phyloP scores from a whole-genome alignment of 805 yeast species.

The Ogataea kodamae region DNA sequence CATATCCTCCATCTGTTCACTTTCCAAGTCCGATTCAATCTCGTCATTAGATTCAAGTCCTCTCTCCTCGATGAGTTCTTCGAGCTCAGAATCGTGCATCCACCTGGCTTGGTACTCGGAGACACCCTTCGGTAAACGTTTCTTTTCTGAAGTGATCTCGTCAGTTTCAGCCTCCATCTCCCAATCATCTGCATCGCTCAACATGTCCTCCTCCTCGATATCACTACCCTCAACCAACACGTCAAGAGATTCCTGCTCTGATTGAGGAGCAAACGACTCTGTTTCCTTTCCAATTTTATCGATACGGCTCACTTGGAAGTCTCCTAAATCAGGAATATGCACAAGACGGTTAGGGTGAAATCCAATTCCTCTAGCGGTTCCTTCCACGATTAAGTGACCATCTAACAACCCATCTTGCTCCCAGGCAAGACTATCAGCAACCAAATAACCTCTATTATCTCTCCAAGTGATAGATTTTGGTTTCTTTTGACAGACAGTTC shows the following conservation, averaged over 20 bases:
- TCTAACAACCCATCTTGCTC: conserved; percentile 30
- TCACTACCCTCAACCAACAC: conserved; percentile 53
- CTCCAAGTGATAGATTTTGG: conserved; percentile 90
- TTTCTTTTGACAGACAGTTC: conserved; percentile 77
- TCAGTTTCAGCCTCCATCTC: conserved; percentile 27
- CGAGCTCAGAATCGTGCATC: conserved; percentile 60
- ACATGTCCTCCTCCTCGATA: conserved; percentile 35
- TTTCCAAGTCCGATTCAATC: conserved; percentile 36
- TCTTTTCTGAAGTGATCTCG: conserved; percentile 29
- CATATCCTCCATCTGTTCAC: conserved; percentile 38
- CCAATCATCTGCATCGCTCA: conserved; percentile 35
- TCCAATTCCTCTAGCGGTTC: conserved; percentile 83
- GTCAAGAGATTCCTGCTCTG: conserved; percentile 54
- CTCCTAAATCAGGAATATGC: conserved; percentile 89
- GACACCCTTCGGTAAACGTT: conserved; percentile 62
- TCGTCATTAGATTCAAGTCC: conserved; percentile 42
- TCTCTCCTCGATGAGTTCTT: conserved; percentile 37
- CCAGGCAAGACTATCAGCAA: conserved; percentile 63
- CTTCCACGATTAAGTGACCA: conserved; percentile 60
- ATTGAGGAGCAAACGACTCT: conserved; percentile 33
- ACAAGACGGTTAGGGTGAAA: conserved; percentile 73
- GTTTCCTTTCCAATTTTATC: conserved; percentile 44
- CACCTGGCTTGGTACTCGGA: conserved; percentile 77
- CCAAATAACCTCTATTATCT: conserved; percentile 83
- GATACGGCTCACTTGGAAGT: conserved; percentile 69